Base-by-base conservation (phyloP, 2,329 filamentous ascomycete species). In the Parascedosporium putredinis region DNA sequence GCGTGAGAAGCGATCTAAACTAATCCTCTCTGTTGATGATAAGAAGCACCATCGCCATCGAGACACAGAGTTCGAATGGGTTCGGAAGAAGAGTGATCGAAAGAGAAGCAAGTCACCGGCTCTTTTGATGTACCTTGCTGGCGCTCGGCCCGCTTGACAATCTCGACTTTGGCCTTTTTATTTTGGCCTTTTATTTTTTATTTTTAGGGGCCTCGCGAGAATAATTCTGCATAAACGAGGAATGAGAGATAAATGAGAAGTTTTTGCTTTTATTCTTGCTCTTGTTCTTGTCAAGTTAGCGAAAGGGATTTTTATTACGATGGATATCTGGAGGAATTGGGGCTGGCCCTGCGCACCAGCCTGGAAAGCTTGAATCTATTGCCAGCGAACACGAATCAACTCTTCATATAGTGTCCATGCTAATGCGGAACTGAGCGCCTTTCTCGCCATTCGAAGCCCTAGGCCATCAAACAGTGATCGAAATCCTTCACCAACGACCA, bases 321-420 rank as follows among this genome's bases (percentile, higher is more conserved):
- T n/a, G n/a, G n/a, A n/a, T n/a, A n/a, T n/a, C n/a, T n/a, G n/a
- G n/a, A n/a, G n/a, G n/a, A n/a, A n/a, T n/a, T n/a, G n/a, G n/a
- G n/a, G n/a, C n/a, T n/a, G n/a, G n/a, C n/a, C n/a, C n/a, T n/a
- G n/a, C n/a, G n/a, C n/a, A n/a, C n/a, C n/a, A n/a, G n/a, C n/a
- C n/a, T n/a, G n/a, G n/a, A n/a, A n/a, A n/a, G n/a, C n/a, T n/a
- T n/a, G n/a, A n/a, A n/a, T n/a, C n/a, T n/a, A n/a, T n/a, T 44
- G 76, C 29, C 45, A 24, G 18, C 45, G 31, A 12, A 49, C n/a
- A 53, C 90, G 73, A 54, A 97, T 84, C 58, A 96, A 67, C 65
- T 96, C 91, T 69, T 98, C 93, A 62, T 98, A 98, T 36, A 96
- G 75, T 8, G 91, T 97, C 93, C 93, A 98, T 6, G 91, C 91